These are phyloP conservation scores for Aspergillus affinis DNA, from an alignment of 495 filamentous ascomycete genomes.

Conservation along the genomic window DNA sequence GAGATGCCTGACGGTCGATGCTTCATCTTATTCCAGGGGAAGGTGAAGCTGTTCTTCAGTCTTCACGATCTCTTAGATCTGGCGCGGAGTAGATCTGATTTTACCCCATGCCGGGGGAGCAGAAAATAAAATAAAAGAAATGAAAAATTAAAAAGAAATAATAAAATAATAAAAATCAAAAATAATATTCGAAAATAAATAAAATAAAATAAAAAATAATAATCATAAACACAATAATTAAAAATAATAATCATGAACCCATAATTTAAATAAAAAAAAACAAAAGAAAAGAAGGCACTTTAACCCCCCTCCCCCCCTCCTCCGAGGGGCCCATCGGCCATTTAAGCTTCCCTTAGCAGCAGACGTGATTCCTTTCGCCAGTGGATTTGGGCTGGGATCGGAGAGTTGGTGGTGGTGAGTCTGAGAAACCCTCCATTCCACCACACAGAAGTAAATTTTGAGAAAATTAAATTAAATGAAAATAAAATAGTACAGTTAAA, in stretches of 20 bases:
- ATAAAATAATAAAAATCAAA: slow-evolving; percentile 3
- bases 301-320: not conserved
- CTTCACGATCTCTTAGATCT: too few species aligned
- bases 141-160: slow-evolving; percentile 1
- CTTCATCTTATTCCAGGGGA: too few species aligned
- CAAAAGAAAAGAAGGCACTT: slow-evolving; percentile 1
- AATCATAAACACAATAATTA: not conserved
- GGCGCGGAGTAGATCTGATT: too few species aligned
- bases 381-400: too few species aligned
- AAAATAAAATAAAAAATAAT: slow-evolving; percentile 6
- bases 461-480: not conserved
- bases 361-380: not conserved
- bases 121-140: slow-evolving; percentile 1
- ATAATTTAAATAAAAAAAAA: not conserved
- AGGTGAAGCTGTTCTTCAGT: too few species aligned
- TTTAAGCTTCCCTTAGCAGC: not conserved
- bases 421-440: not conserved
- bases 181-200: slow-evolving; percentile 7
- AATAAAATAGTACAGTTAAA: not conserved
- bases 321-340: not conserved
- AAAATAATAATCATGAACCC: slow-evolving; percentile 4
- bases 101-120: not conserved
- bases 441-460: not conserved
- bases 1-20: too few species aligned
- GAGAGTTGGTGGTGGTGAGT: too few species aligned